phyloP scores from a whole-genome alignment of 2,329 filamentous ascomycete species.

The Colletotrichum liriopes region DNA sequence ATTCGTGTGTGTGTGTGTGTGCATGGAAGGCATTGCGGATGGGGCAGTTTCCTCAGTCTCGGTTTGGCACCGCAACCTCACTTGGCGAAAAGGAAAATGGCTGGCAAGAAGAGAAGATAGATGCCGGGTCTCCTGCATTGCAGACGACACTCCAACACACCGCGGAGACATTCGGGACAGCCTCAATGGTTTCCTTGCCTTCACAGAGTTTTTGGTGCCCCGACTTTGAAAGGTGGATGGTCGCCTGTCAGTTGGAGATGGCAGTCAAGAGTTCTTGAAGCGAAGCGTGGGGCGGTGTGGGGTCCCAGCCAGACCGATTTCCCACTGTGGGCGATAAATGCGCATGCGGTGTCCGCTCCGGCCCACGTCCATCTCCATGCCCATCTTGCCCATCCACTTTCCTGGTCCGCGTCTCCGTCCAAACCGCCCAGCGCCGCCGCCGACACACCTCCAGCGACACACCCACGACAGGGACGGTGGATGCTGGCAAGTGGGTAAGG shows the following conservation, averaged over 20 bases:
- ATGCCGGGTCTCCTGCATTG: neutral
- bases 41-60: neutral
- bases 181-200: no score
- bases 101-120: neutral
- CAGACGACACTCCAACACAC: neutral
- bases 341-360: neutral
- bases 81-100: neutral
- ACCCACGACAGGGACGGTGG: neutral
- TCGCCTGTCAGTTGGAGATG: neutral
- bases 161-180: neutral
- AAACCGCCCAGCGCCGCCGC: neutral
- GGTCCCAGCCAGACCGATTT: conserved; percentile 8
- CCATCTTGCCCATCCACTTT: neutral
- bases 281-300: conserved; percentile 1
- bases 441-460: neutral
- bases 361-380: neutral
- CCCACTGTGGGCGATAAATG: conserved; percentile 4
- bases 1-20: no score
- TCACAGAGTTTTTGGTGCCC: neutral
- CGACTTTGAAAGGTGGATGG: neutral
- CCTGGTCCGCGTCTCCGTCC: neutral
- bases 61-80: neutral
- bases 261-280: neutral
- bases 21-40: neutral
- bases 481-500: neutral